These are phyloP conservation scores for Aureobasidium subglaciale DNA, from an alignment of 2,329 filamentous ascomycete species.

Conservation along the genomic window DNA sequence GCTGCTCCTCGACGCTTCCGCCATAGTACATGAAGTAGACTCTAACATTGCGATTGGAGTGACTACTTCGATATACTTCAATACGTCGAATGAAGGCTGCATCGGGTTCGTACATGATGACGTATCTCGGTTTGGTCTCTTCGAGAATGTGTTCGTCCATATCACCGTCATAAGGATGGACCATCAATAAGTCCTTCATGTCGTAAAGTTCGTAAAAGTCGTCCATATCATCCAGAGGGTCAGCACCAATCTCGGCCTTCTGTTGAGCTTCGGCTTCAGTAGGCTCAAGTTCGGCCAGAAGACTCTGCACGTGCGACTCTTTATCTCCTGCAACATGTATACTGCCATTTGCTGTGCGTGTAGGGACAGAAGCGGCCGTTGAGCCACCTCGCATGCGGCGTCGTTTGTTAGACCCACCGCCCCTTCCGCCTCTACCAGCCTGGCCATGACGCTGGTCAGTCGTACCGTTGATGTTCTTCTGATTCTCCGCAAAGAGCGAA, in stretches of 20 bases:
- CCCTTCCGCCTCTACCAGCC: conserved; percentile 48
- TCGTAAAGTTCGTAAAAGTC: conserved; percentile 87
- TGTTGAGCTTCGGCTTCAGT: conserved; percentile 63
- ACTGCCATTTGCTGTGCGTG: conserved; percentile 64
- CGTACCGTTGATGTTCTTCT: conserved; percentile 64
- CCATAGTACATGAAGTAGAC: conserved; percentile 98
- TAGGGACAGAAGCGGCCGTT: conserved; percentile 48
- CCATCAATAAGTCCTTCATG: conserved; percentile 77
- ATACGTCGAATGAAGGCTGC: conserved; percentile 88
- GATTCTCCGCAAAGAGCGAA: conserved; percentile 70
- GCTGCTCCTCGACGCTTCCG: conserved; percentile 43
- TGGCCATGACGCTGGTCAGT: conserved; percentile 47
- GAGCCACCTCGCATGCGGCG: conserved; percentile 77
- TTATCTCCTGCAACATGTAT: conserved; percentile 75
- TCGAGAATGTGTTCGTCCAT: conserved; percentile 95
- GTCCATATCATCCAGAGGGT: conserved; percentile 85
- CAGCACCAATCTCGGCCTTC: conserved; percentile 67
- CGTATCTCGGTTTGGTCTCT: conserved; percentile 85
- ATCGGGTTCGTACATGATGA: conserved; percentile 98
- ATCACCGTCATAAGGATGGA: conserved; percentile 92
- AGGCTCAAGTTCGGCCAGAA: conserved; percentile 78
- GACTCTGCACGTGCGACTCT: conserved; percentile 69
- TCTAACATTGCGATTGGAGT: conserved; percentile 78
- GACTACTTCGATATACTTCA: conserved; percentile 92
- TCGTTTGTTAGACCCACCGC: conserved; percentile 71